phyloP scores from a whole-genome alignment of 1,284 basidiomycete species.

The Ustilago shanxiensis region DNA sequence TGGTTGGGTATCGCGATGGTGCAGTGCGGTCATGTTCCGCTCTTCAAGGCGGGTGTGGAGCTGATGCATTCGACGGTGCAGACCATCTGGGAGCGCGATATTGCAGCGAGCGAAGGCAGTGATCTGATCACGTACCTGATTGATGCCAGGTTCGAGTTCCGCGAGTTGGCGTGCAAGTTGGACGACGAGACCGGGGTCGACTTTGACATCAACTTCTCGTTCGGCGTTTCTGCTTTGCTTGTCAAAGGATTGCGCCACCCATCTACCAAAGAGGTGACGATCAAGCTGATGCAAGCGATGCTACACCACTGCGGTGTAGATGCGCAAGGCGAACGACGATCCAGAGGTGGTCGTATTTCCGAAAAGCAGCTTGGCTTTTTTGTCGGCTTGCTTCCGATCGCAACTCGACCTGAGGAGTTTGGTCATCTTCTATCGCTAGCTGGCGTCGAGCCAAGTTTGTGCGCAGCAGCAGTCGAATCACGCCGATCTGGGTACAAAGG shows the following conservation, averaged over 20 bases:
- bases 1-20: slow-evolving; percentile 65
- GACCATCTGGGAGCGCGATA: slow-evolving; percentile 53
- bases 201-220: slow-evolving; percentile 67
- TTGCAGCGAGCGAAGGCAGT: slow-evolving; percentile 46
- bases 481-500: slow-evolving; percentile 46
- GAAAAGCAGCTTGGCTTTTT: slow-evolving; percentile 62
- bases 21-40: slow-evolving; percentile 61
- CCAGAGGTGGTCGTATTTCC: slow-evolving; percentile 49
- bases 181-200: slow-evolving; percentile 67
- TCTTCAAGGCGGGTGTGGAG: slow-evolving; percentile 64
- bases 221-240: slow-evolving; percentile 64
- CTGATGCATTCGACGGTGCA: slow-evolving; percentile 58
- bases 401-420: slow-evolving; percentile 58
- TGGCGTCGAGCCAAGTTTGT: slow-evolving; percentile 39
- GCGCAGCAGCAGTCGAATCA: slow-evolving; percentile 46
- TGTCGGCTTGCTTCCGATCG: slow-evolving; percentile 60
- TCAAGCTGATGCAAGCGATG: slow-evolving; percentile 58
- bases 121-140: slow-evolving; percentile 58
- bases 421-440: slow-evolving; percentile 58
- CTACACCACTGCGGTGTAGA: slow-evolving; percentile 54
- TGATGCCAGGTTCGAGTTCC: slow-evolving; percentile 63
- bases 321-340: slow-evolving; percentile 40
- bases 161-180: slow-evolving; percentile 59
- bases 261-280: slow-evolving; percentile 56
- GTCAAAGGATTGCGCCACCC: slow-evolving; percentile 65